Evolutionary conservation across 1,284 basidiomycete species (phyloP).

Genomic region (Leccinum angustisporum): DNA sequence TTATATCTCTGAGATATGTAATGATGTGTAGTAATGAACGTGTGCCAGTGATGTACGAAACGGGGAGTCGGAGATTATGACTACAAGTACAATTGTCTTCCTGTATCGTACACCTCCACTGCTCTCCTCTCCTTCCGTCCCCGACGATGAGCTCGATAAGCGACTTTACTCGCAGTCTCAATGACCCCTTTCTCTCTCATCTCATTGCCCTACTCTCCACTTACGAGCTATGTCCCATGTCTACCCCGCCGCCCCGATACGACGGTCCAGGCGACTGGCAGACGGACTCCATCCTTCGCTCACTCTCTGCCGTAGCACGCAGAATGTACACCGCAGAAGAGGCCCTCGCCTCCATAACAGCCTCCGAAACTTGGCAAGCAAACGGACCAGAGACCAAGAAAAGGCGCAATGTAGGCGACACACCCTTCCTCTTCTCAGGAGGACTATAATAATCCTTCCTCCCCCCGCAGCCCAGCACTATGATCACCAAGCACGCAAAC

Average conservation of each 20-base stretch:
- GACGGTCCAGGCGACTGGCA: slow-evolving; percentile 65
- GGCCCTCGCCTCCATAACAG: slow-evolving; percentile 39
- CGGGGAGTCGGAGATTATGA: slow-evolving; percentile 1
- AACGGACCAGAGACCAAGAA: slow-evolving; percentile 49
- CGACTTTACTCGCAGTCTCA: slow-evolving; percentile 19
- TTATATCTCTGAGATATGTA: slow-evolving; percentile 65
- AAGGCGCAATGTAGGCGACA: slow-evolving; percentile 48
- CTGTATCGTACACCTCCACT: not conserved
- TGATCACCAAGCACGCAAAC: slow-evolving; percentile 19
- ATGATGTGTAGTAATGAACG: not conserved
- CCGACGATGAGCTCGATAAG: slow-evolving; percentile 33
- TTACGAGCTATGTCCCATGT: slow-evolving; percentile 49
- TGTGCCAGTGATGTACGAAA: not conserved
- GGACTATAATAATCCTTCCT: slow-evolving; percentile 14
- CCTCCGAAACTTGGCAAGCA: slow-evolving; percentile 37
- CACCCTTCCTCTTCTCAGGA: slow-evolving; percentile 34
- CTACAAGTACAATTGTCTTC: not conserved
- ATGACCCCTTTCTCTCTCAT: slow-evolving; percentile 47
- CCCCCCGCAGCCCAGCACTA: slow-evolving; percentile 29
- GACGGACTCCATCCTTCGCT: slow-evolving; percentile 60
- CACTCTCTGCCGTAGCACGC: slow-evolving; percentile 52
- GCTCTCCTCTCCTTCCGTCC: slow-evolving; percentile 1
- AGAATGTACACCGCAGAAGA: slow-evolving; percentile 66
- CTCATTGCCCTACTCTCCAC: slow-evolving; percentile 52
- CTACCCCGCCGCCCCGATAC: slow-evolving; percentile 58